Evolutionary conservation across 148 eudicot genomes (phyloP).

Genomic region (Fagopyrum esculentum): DNA sequence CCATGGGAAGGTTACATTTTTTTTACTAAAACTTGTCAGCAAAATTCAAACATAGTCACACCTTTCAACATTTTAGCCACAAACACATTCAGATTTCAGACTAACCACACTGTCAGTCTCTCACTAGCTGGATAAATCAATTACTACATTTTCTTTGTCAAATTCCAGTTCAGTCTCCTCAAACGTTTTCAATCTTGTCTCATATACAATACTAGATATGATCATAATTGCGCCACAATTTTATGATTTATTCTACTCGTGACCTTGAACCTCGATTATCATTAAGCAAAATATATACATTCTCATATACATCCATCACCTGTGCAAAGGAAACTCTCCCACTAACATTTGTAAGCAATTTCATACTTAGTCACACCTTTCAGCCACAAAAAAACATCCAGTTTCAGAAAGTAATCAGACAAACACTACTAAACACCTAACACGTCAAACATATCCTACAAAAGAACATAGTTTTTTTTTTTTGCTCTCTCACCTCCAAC

Average conservation of each 20-base stretch:
- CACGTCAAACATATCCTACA: neutral
- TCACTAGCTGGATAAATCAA: neutral
- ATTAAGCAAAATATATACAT: neutral
- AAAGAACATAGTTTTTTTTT: neutral
- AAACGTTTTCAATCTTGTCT: neutral
- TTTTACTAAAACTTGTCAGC: too few relatives aligned
- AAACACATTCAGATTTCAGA: too few relatives aligned
- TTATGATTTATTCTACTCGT: neutral
- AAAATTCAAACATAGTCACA: too few relatives aligned
- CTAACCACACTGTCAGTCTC: too few relatives aligned
- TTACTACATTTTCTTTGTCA: neutral
- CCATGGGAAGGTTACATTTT: too few relatives aligned
- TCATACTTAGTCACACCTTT: neutral
- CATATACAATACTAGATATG: neutral
- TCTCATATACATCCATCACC: neutral
- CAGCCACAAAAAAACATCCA: neutral
- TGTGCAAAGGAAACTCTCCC: neutral
- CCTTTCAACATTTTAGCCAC: too few relatives aligned
- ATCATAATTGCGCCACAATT: neutral
- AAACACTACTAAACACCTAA: neutral
- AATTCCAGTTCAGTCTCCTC: neutral
- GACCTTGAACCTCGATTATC: neutral
- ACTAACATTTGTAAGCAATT: neutral
- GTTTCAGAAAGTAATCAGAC: neutral
- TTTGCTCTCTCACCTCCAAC: constrained; percentile 43